Evolutionary conservation across 2,329 filamentous ascomycete species (phyloP).

Genomic region (Pseudopithomyces maydicus): DNA sequence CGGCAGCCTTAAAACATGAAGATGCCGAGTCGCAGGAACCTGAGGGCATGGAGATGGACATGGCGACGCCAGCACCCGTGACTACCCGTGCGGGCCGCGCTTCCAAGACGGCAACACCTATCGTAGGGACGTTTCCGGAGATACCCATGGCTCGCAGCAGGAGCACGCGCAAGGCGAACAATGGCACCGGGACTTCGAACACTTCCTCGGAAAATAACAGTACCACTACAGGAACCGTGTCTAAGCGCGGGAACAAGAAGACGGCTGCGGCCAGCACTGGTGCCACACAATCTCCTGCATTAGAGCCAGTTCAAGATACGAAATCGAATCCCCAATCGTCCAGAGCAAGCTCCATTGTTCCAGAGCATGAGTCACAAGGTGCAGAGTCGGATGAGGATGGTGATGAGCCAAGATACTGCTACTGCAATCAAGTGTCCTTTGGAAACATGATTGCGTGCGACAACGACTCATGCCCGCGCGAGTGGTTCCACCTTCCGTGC

Average conservation of each 20-base stretch:
- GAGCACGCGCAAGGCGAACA: constrained; percentile 49
- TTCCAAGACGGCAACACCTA: constrained; percentile 56
- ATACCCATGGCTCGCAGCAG: constrained; percentile 48
- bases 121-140: constrained; percentile 50
- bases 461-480: constrained; percentile 66
- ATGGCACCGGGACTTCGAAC: constrained; percentile 40
- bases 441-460: constrained; percentile 73
- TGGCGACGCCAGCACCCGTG: constrained; percentile 32
- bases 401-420: constrained; percentile 66
- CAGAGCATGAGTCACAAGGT: constrained; percentile 40
- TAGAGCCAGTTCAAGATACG: constrained; percentile 25
- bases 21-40: constrained; percentile 54
- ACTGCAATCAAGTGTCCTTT: constrained; percentile 68
- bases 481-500: constrained; percentile 72
- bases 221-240: constrained; percentile 36
- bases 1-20: constrained; percentile 55
- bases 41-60: constrained; percentile 43
- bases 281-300: constrained; percentile 32
- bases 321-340: constrained; percentile 41
- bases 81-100: constrained; percentile 46
- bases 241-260: constrained; percentile 46
- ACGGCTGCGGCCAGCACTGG: constrained; percentile 25
- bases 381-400: constrained; percentile 46
- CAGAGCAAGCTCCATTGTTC: constrained; percentile 35
- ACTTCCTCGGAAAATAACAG: constrained; percentile 48